Base-by-base conservation (phyloP, 352 stramenopile species). In the Pythium aquatile region DNA sequence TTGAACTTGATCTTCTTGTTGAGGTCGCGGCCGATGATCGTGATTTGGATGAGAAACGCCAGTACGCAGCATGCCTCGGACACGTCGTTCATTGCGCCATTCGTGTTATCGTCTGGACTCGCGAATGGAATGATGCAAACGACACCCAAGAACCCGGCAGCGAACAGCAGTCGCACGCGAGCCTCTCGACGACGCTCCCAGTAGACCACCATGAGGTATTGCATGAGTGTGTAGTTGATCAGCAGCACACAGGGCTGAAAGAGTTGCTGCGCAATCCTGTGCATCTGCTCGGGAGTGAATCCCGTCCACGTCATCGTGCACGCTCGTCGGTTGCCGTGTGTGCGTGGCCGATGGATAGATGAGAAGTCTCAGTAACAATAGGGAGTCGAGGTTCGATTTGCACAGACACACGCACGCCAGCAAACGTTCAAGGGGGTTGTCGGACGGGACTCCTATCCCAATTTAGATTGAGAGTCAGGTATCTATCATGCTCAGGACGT, bases 1-100 rank as follows among this genome's bases (percentile, higher is more conserved):
- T 59, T 56, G 35, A 78, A 65, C 20, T 65, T 65, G n/a, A 77
- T 61, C 40, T 71, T 76, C 26, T 63, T 66, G 52, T 70, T 76
- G 11, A 81, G 48, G 29, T 76, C 53, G 5, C 60, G 46, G 3
- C 55, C 56, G 13, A 74, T 62, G 17, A 78, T 72, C 17, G 37
- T 67, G 48, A 66, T 75, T 13, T 40, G 35, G 35, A 40, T 40
- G 35, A 40, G 35, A 40, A 40, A 40, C 2, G 35, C 35, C 8
- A 40, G 35, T 10, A 40, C 35, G 10, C 35, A 40, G 35, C 35
- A 40, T 10, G 35, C 35, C 9, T 40, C 35, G 2, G 35, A 40
- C 35, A 61, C 42, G 11, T 29, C 16, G 37, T 61, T 16, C 39
- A 61, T 52, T 2, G n/a, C 26, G 28, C 49, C 55, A 42, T 20